Base-by-base conservation (phyloP, 768 basidiomycete species). In the Agrocybe praecox region DNA sequence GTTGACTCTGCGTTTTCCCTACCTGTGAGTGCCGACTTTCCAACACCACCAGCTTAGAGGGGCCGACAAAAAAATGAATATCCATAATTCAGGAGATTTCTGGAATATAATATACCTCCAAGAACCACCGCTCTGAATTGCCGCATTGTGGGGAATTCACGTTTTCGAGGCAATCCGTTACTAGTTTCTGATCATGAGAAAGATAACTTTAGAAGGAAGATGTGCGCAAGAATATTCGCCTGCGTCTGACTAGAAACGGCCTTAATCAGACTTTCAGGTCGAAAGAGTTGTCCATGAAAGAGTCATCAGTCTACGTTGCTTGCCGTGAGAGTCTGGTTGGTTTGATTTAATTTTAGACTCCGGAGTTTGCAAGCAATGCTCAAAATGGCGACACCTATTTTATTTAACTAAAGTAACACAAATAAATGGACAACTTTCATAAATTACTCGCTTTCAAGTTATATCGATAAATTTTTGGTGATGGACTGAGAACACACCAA, bases 1-100 rank as follows among this genome's bases (percentile, higher is more conserved):
- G 34, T 42, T n/a, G 26, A 24, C 21, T n/a, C 19, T 26, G 46
- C 48, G 36, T 14, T 50, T 47, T 19, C 23, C 64, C 50, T 60
- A 78, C 82, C 79, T 67, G 90, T 92, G 32, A 94, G 77, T 12
- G 92, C 90, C 22, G 91, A 93, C 72, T 94, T 94, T 47, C 92
- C 92, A 52, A 94, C 92, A 21, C 92, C 92, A 65, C 92, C 92
- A 66, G 91, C 91, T 92, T 62, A 48, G 55, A 52, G 49, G 59
- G 21, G 52, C 52, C 63, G 52, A 49, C 46, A 29, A 46, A 33
- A 46, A 52, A 49, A 19, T 46, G 57, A 54, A 54, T 22, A 57
- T 32, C n/a, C 22, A 57, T 29, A 51, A 49, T 52, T 15, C 36
- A 15, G 14, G 12, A n/a, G 3, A 40, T 4, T 40, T 40, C 40